Evolutionary conservation across 768 basidiomycete genomes (phyloP).

Genomic region (Suillus lakei): DNA sequence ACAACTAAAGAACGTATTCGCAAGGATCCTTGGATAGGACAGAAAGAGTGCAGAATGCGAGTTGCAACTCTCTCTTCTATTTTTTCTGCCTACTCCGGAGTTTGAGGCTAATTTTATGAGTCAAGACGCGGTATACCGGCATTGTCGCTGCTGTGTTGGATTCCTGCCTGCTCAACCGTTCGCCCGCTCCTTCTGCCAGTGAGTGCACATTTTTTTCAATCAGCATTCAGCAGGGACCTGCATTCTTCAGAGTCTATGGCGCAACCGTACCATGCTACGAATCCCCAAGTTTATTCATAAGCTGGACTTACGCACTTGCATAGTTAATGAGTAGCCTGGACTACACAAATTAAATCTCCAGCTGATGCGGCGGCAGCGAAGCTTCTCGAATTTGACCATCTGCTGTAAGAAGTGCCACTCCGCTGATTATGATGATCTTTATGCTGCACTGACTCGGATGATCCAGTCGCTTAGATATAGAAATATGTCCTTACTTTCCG

Average conservation of each 20-base stretch:
- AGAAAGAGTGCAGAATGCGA: neutral
- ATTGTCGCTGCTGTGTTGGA: neutral
- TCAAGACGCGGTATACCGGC: neutral
- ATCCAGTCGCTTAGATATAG: too few species aligned
- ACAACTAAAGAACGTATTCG: neutral
- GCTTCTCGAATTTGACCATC: neutral
- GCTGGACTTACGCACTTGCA: neutral
- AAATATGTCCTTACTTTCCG: too few species aligned
- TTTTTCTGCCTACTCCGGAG: neutral
- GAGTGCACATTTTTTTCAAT: too few species aligned
- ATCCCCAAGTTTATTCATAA: neutral
- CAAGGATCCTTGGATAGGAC: neutral
- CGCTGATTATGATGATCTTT: too few species aligned
- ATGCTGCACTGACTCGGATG: neutral
- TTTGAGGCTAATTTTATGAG: neutral
- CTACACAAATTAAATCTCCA: neutral
- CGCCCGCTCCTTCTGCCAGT: too few species aligned
- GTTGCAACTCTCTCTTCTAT: neutral
- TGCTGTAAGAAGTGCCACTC: neutral
- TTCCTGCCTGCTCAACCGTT: too few species aligned
- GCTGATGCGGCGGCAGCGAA: neutral
- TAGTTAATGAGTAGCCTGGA: neutral
- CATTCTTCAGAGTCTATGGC: neutral
- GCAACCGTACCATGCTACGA: neutral
- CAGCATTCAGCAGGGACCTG: neutral